Percentiles rank a stretch among this genome's conserved stretches.
Conservation (phyloP, 1,139 yeast genomes). For the Scheffersomyces cryptocercus region DNA sequence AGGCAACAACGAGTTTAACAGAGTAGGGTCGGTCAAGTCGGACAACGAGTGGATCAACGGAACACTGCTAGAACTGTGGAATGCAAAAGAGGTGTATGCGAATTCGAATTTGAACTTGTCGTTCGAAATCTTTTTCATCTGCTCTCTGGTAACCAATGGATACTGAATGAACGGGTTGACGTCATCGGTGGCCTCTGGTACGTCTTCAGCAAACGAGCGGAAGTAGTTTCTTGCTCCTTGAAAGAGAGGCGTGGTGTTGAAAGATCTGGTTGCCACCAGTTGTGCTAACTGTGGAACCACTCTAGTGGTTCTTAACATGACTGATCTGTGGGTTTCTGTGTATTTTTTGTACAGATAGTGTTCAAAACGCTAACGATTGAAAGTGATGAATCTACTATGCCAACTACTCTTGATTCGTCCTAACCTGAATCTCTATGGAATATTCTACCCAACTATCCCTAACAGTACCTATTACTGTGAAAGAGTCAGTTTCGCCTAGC, state of each 20-base stretch:
- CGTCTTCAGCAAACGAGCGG: conserved; percentile 12
- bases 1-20: conserved; percentile 48
- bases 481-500: too few species aligned
- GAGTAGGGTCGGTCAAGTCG: conserved; percentile 54
- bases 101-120: conserved; percentile 49
- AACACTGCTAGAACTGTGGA: conserved; percentile 40
- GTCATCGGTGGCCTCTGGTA: conserved; percentile 23
- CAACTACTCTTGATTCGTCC: too few species aligned
- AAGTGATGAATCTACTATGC: too few species aligned
- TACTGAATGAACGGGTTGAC: conserved; percentile 42
- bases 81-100: conserved; percentile 50
- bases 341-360: too few species aligned
- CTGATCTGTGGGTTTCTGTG: too few species aligned
- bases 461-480: too few species aligned
- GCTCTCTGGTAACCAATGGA: conserved; percentile 44
- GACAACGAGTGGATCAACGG: conserved; percentile 52
- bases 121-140: conserved; percentile 33
- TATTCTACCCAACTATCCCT: too few species aligned
- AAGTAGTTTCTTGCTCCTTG: conserved; percentile 31
- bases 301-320: too few species aligned
- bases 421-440: too few species aligned
- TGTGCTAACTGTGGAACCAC: too few species aligned
- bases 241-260: conserved; percentile 12
- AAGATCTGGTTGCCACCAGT: too few species aligned
- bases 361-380: too few species aligned